phyloP scores from a whole-genome alignment of 2,329 filamentous ascomycete species.

The Daldinia sp. region DNA sequence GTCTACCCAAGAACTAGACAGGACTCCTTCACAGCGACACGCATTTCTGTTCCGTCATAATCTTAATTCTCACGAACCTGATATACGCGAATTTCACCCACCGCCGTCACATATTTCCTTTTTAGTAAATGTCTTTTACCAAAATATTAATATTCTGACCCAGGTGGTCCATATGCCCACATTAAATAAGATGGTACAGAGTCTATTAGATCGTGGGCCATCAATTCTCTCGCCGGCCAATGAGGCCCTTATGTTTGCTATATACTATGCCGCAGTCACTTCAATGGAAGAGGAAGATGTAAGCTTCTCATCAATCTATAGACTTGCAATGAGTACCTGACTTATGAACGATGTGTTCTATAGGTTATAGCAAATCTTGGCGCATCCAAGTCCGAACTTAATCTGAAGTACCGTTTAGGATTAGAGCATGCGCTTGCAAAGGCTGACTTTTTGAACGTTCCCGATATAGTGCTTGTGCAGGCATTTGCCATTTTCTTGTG shows the following conservation, averaged over 20 bases:
- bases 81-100: constrained; percentile 60
- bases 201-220: constrained; percentile 51
- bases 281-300: constrained; percentile 71
- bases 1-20: constrained; percentile 56
- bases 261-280: constrained; percentile 67
- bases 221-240: constrained; percentile 56
- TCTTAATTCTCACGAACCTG: constrained; percentile 47
- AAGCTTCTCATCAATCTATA: constrained; percentile 39
- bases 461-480: constrained; percentile 64
- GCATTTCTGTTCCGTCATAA: constrained; percentile 66
- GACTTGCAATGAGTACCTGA: neutral
- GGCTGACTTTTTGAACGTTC: constrained; percentile 63
- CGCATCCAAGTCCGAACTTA: constrained; percentile 55
- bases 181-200: constrained; percentile 55
- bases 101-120: constrained; percentile 68
- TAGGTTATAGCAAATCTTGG: constrained; percentile 55
- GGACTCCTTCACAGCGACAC: constrained; percentile 60
- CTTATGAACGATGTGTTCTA: neutral
- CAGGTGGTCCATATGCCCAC: constrained; percentile 62
- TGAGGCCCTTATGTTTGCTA: constrained; percentile 67
- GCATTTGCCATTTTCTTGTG: constrained; percentile 64
- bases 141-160: constrained; percentile 20
- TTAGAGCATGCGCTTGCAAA: constrained; percentile 62
- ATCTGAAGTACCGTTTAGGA: constrained; percentile 57
- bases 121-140: constrained; percentile 57